These are phyloP conservation scores for Ceratonia siliqua DNA, from an alignment of 306 rosid species.

Conservation along the genomic window DNA sequence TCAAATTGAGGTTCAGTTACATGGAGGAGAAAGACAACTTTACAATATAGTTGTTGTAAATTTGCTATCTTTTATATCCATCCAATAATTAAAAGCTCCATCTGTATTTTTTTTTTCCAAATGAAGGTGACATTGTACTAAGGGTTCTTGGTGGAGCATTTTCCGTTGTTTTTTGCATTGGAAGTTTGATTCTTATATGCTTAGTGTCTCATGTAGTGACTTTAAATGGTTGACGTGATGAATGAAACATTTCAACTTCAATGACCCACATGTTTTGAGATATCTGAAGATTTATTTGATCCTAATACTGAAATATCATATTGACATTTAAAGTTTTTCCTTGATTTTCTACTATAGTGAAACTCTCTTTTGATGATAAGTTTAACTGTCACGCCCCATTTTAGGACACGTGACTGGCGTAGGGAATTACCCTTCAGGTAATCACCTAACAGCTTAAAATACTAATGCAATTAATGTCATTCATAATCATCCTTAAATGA, in stretches of 20 bases:
- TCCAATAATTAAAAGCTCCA: conserved; percentile 9
- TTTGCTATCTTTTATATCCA: not conserved
- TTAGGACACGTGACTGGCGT: too few relatives aligned
- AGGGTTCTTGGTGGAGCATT: too few relatives aligned
- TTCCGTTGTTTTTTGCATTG: not conserved
- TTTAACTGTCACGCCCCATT: too few relatives aligned
- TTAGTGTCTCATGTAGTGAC: not conserved
- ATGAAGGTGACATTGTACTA: not conserved
- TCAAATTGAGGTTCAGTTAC: conserved; percentile 89
- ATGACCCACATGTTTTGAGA: not conserved
- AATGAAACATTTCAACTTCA: not conserved
- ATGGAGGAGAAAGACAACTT: conserved; percentile 98
- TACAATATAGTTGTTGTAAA: conserved; percentile 92
- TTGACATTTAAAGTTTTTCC: not conserved
- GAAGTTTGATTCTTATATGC: not conserved
- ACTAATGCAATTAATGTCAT: too few relatives aligned
- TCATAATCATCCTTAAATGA: too few relatives aligned
- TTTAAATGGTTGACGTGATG: not conserved
- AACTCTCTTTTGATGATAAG: not conserved
- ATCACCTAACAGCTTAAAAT: too few relatives aligned
- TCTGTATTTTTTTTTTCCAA: not conserved
- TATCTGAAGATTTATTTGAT: not conserved
- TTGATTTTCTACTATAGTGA: not conserved
- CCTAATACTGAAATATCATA: not conserved
- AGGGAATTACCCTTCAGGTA: too few relatives aligned